Conservation (phyloP, 1,284 basidiomycete species). For the Rhodotorula mucilaginosa region DNA sequence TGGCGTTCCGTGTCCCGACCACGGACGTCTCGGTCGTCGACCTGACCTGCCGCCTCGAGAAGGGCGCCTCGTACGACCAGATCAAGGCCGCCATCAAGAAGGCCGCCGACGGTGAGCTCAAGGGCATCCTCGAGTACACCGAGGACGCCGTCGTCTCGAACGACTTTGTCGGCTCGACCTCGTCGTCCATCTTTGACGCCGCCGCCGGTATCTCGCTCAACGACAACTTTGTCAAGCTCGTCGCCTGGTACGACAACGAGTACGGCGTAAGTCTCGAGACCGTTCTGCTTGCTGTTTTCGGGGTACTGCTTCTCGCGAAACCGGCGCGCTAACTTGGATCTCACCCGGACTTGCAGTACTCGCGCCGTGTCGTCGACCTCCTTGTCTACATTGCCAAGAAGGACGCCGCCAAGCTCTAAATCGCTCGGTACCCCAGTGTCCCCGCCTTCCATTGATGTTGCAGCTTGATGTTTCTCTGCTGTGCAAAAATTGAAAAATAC, state of each 20-base stretch:
- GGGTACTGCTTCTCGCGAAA: too few species aligned
- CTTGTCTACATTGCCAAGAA: constrained; percentile 72
- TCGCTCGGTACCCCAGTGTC: neutral
- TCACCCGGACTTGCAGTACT: constrained; percentile 61
- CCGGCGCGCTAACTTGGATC: too few species aligned
- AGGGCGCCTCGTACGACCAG: constrained; percentile 77
- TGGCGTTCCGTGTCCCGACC: constrained; percentile 97
- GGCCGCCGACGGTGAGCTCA: constrained; percentile 67
- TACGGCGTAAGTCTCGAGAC: constrained; percentile 61
- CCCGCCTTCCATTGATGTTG: neutral
- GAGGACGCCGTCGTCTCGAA: constrained; percentile 93
- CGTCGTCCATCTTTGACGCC: constrained; percentile 64
- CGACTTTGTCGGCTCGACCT: constrained; percentile 78
- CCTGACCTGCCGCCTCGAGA: constrained; percentile 90
- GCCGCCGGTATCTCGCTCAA: constrained; percentile 90
- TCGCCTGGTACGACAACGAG: constrained; percentile 49
- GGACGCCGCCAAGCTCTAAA: constrained; percentile 38
- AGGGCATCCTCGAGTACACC: constrained; percentile 91
- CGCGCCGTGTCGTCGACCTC: constrained; percentile 87
- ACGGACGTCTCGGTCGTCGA: constrained; percentile 98
- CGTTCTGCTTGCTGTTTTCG: constrained; percentile 47
- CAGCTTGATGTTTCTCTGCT: neutral
- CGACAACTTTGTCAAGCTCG: constrained; percentile 48
- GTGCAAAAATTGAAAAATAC: constrained; percentile 1
- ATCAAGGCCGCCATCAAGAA: constrained; percentile 87